phyloP scores from a whole-genome alignment of 805 yeast species.

The Hermanozyma aechmeae region DNA sequence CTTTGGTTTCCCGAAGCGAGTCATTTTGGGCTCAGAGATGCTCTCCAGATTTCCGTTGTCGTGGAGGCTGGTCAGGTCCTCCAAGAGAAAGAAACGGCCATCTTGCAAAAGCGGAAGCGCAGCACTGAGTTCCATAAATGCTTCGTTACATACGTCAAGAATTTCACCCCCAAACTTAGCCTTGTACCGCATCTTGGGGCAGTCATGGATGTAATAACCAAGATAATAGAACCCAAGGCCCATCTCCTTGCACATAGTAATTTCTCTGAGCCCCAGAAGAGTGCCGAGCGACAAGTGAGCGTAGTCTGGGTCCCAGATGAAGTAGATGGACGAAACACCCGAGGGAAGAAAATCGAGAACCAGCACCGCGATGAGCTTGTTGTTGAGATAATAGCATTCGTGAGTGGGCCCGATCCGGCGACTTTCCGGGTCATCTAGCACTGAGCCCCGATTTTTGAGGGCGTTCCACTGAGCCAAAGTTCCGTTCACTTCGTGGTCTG shows the following conservation, averaged over 20 bases:
- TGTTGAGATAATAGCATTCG: slow-evolving; percentile 65
- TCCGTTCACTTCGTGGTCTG: slow-evolving; percentile 15
- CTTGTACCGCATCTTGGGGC: slow-evolving; percentile 78
- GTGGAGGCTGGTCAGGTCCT: slow-evolving; percentile 3
- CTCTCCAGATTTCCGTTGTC: slow-evolving; percentile 3
- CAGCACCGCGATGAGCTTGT: slow-evolving; percentile 59
- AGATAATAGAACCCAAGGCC: slow-evolving; percentile 53
- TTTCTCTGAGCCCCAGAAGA: slow-evolving; percentile 64
- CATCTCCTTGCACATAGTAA: slow-evolving; percentile 41
- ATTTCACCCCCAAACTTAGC: slow-evolving; percentile 70
- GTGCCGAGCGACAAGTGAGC: slow-evolving; percentile 68
- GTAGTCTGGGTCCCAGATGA: slow-evolving; percentile 80
- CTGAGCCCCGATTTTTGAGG: slow-evolving; percentile 9
- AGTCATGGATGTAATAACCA: slow-evolving; percentile 75
- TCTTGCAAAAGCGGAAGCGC: slow-evolving; percentile 17
- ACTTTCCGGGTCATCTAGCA: slow-evolving; percentile 1
- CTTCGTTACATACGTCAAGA: slow-evolving; percentile 43
- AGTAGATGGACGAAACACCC: slow-evolving; percentile 75
- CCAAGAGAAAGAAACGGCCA: slow-evolving; percentile 23
- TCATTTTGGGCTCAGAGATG: slow-evolving; percentile 2
- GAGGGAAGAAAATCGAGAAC: slow-evolving; percentile 71
- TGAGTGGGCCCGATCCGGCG: slow-evolving; percentile 55
- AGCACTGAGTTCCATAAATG: slow-evolving; percentile 29
- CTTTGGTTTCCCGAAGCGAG: slow-evolving; percentile 3
- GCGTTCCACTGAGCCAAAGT: slow-evolving; percentile 25